phyloP scores from a whole-genome alignment of 1,284 basidiomycete genomes.

The Thelephora terrestris region DNA sequence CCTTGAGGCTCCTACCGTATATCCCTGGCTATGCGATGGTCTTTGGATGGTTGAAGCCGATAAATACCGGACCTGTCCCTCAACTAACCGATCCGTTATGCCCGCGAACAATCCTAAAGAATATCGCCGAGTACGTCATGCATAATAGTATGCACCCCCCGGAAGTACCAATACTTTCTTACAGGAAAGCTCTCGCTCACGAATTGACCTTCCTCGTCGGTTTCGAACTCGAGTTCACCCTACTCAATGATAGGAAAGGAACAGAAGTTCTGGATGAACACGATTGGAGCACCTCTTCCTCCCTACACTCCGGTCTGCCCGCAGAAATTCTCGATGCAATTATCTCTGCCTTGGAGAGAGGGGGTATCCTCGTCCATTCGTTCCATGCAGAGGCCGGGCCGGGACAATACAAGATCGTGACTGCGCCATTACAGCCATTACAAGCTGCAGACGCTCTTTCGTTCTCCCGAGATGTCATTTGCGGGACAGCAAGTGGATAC shows the following conservation, averaged over 20 bases:
- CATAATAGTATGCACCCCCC: neutral
- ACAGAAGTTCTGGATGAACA: slow-evolving; percentile 35
- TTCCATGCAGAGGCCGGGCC: slow-evolving; percentile 52
- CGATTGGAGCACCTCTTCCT: slow-evolving; percentile 37
- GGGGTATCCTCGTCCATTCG: slow-evolving; percentile 29
- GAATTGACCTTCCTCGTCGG: slow-evolving; percentile 51
- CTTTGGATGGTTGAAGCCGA: neutral
- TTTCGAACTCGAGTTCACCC: slow-evolving; percentile 59
- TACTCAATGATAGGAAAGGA: slow-evolving; percentile 42
- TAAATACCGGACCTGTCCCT: neutral
- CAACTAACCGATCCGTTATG: neutral
- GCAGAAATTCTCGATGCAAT: slow-evolving; percentile 26
- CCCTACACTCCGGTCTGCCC: slow-evolving; percentile 19
- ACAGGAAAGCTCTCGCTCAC: neutral
- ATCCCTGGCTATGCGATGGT: neutral
- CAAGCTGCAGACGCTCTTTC: slow-evolving; percentile 59
- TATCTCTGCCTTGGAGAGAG: slow-evolving; percentile 20
- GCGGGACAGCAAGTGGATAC: slow-evolving; percentile 51
- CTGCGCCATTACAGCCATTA: slow-evolving; percentile 52
- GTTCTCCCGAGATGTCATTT: slow-evolving; percentile 57
- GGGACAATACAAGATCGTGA: slow-evolving; percentile 65
- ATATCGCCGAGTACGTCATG: neutral
- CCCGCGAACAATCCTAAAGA: neutral
- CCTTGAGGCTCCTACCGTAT: neutral
- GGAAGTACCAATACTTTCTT: neutral